Evolutionary conservation across 345 rosid genomes (phyloP).

Genomic region (Lumnitzera racemosa): DNA sequence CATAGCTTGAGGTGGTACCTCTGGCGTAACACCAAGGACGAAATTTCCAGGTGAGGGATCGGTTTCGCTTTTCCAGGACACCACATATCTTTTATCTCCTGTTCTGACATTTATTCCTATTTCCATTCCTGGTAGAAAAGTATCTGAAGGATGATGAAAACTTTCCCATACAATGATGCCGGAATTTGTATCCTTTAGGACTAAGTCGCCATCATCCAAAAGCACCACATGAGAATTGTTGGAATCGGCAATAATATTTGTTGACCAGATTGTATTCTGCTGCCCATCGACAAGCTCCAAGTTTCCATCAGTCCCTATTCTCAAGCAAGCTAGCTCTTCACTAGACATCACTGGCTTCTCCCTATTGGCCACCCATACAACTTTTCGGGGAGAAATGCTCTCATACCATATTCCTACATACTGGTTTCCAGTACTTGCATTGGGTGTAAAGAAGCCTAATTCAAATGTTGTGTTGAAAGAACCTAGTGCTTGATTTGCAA

Average conservation of each 20-base stretch:
- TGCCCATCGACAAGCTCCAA: slow-evolving; percentile 9
- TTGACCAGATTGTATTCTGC: slow-evolving; percentile 15
- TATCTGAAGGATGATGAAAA: slow-evolving; percentile 8
- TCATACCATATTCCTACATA: slow-evolving; percentile 31
- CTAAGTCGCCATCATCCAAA: slow-evolving; percentile 3
- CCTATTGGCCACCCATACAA: slow-evolving; percentile 34
- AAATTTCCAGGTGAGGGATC: slow-evolving; percentile 1
- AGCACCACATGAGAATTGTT: not conserved
- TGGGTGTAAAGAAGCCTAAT: slow-evolving; percentile 21
- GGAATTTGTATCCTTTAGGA: slow-evolving; percentile 12
- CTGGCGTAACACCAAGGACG: slow-evolving; percentile 6
- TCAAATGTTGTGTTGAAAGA: slow-evolving; percentile 11
- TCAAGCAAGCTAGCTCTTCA: slow-evolving; percentile 4
- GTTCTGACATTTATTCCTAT: not conserved
- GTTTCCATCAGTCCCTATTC: slow-evolving; percentile 13
- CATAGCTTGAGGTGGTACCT: slow-evolving; percentile 19
- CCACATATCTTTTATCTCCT: not conserved
- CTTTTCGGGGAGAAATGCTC: slow-evolving; percentile 3
- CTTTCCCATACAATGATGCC: slow-evolving; percentile 19
- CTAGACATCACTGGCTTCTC: slow-evolving; percentile 18
- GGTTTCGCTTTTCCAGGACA: not conserved
- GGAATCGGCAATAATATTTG: slow-evolving; percentile 9
- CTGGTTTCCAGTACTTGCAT: slow-evolving; percentile 9
- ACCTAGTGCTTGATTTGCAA: slow-evolving; percentile 1
- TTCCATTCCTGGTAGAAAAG: slow-evolving; percentile 7